Base-by-base conservation (phyloP, 2,329 filamentous ascomycete species). In the Venturia effusa region DNA sequence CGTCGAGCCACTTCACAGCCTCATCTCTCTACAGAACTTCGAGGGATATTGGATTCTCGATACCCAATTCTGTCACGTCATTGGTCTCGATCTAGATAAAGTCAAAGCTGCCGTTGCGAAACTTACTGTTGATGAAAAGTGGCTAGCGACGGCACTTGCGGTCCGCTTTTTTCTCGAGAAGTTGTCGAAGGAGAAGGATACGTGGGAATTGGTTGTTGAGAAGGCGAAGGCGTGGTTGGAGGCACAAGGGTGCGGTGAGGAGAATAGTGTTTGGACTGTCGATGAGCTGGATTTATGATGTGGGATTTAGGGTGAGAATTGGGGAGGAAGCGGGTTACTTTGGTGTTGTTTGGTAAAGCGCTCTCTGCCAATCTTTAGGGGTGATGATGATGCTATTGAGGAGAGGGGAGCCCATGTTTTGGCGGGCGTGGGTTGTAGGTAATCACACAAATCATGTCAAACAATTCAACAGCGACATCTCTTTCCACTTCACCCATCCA, bases 121-220 rank as follows among this genome's bases (percentile, higher is more conserved):
- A 22, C 61, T 66, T 48, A 62, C 43, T 48, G 65, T 68, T 17
- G 67, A 64, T 39, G 64, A 61, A 55, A 66, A 67, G 24, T 65
- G 64, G 0, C 65, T 73, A 22, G 70, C 71, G 1, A 80, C 80
- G 0, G 72, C 72, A 0, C 62, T 82, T 34, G 81, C 79, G 1
- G 64, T 86, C 8, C 75, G 72, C 1, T 83, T 75, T 65, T 71
- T 89, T 66, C 78, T 83, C 68, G 71, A 61, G 48, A 79, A 75
- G 63, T 68, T 83, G 65, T 67, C 41, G 0, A 73, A 67, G 0
- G 76, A 83, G 61, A 74, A 76, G 70, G 85, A 84, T 2, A 78
- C 79, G 7, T 89, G 86, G 86, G 85, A 86, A 66, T 76, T 89
- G 77, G 74, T 88, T 45, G 83, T 81, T 19, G 80, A 81, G 11